phyloP scores from a whole-genome alignment of 495 filamentous ascomycete genomes.

The Darksidea phi region DNA sequence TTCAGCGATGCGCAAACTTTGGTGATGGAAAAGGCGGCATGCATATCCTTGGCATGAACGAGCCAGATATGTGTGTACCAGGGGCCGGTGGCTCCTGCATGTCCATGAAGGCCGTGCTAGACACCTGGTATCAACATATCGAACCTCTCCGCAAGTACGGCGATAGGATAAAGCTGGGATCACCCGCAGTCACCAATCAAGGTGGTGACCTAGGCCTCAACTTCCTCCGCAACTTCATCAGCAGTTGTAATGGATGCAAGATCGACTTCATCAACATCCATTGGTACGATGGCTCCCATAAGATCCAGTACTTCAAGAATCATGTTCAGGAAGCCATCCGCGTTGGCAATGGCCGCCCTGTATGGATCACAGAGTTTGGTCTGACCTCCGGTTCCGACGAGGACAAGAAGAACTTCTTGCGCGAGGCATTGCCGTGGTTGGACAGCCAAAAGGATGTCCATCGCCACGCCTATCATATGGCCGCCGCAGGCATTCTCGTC shows the following conservation, averaged over 20 bases:
- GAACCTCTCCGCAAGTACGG: constrained; percentile 11
- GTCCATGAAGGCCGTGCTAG: neutral
- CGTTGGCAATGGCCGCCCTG: neutral
- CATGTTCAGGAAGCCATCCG: constrained; percentile 8
- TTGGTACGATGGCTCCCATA: constrained; percentile 10
- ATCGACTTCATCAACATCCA: constrained; percentile 29
- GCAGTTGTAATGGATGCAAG: constrained; percentile 14
- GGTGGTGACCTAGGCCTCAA: constrained; percentile 12
- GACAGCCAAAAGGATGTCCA: constrained; percentile 17
- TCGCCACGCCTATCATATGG: constrained; percentile 18
- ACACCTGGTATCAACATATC: neutral
- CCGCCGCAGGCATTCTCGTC: constrained; percentile 4
- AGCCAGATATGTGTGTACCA: constrained; percentile 60
- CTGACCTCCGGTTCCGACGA: neutral
- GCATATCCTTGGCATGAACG: neutral
- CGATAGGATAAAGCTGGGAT: constrained; percentile 5
- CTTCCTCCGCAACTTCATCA: constrained; percentile 14
- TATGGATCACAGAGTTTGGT: constrained; percentile 33
- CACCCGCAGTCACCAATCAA: constrained; percentile 23
- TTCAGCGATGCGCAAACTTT: neutral
- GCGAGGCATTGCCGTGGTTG: constrained; percentile 20
- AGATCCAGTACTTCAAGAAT: constrained; percentile 23
- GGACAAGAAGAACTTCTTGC: constrained; percentile 16
- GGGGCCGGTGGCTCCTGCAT: constrained; percentile 51
- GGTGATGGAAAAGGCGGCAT: neutral